Percentiles rank a stretch among this genome's conserved stretches.
phyloP scores from a whole-genome alignment of 345 rosid genomes.

The Boechera stricta region DNA sequence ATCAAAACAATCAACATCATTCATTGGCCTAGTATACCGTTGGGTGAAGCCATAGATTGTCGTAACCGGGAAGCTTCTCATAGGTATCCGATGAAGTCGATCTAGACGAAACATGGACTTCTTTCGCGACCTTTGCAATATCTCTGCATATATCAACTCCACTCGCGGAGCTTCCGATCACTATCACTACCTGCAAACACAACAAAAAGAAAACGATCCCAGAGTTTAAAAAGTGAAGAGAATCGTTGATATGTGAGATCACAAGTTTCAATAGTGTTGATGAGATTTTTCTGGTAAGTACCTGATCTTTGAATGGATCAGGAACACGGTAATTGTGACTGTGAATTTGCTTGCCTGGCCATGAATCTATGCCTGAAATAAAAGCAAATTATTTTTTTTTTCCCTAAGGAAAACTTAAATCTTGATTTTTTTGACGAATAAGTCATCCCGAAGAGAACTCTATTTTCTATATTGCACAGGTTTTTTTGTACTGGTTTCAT shows the following conservation, averaged over 20 bases:
- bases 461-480: background rate
- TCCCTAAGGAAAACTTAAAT: background rate
- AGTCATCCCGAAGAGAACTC: slow-evolving; percentile 7
- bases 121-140: slow-evolving; percentile 71
- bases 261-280: slow-evolving; percentile 15
- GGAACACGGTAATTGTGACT: slow-evolving; percentile 88
- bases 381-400: background rate
- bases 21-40: slow-evolving; percentile 55
- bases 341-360: slow-evolving; percentile 94
- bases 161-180: slow-evolving; percentile 78
- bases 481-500: background rate
- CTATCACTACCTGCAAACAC: slow-evolving; percentile 60
- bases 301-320: slow-evolving; percentile 66
- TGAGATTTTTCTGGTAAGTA: slow-evolving; percentile 35
- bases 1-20: background rate
- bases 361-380: slow-evolving; percentile 47
- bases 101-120: slow-evolving; percentile 80
- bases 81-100: slow-evolving; percentile 58
- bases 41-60: slow-evolving; percentile 81
- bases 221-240: background rate
- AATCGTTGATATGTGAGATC: background rate
- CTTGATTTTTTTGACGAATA: background rate
- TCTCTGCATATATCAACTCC: slow-evolving; percentile 79
- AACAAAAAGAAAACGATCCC: slow-evolving; percentile 22
- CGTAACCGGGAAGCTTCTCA: slow-evolving; percentile 56